These are phyloP conservation scores for Odontarrhena argentea DNA, from an alignment of 345 rosid species.

Conservation along the genomic window DNA sequence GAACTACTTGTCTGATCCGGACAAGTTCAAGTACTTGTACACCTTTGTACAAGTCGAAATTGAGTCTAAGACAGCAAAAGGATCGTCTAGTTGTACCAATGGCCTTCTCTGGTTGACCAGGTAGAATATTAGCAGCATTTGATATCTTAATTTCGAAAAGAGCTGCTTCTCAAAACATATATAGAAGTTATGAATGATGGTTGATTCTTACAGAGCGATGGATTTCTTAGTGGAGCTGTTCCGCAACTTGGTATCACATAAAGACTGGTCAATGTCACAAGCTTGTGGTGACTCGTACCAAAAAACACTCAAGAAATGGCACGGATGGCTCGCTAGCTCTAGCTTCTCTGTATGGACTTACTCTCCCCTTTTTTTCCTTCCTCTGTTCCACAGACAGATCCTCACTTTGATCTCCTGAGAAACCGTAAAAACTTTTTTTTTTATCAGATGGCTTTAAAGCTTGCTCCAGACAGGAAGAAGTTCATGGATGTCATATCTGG, in stretches of 20 bases:
- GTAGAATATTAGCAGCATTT: conserved; percentile 34
- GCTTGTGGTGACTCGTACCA: conserved; percentile 79
- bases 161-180: conserved; percentile 10
- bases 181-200: not conserved
- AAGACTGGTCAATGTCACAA: conserved; percentile 93
- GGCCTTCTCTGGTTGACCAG: conserved; percentile 98
- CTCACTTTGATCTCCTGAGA: conserved; percentile 19
- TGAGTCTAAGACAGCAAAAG: conserved; percentile 72
- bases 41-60: conserved; percentile 79
- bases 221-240: conserved; percentile 93
- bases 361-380: conserved; percentile 20
- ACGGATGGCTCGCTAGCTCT: conserved; percentile 97
- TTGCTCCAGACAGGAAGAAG: conserved; percentile 95
- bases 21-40: conserved; percentile 66
- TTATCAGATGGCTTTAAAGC: conserved; percentile 86
- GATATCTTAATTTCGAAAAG: not conserved
- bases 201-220: conserved; percentile 69
- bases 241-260: conserved; percentile 74
- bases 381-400: conserved; percentile 1
- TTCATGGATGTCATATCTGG: conserved; percentile 89
- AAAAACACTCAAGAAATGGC: conserved; percentile 88
- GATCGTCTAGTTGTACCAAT: conserved; percentile 89
- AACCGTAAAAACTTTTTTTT: not conserved
- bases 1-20: conserved; percentile 66
- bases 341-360: conserved; percentile 63